Conservation (phyloP, 2,329 filamentous ascomycete genomes). For the Akanthomyces uredinophilus region DNA sequence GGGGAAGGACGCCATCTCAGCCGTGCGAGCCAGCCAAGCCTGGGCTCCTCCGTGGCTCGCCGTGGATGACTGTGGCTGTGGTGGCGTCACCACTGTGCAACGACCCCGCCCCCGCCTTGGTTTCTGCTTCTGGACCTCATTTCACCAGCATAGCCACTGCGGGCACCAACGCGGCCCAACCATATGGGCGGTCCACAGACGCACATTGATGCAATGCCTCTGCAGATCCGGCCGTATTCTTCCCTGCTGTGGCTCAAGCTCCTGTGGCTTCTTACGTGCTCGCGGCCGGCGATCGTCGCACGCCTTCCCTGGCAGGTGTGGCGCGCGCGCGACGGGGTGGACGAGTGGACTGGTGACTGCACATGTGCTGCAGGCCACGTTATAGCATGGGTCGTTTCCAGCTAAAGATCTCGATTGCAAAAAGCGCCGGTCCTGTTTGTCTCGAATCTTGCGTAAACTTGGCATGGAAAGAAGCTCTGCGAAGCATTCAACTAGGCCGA, state of each 20-base stretch:
- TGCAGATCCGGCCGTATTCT: neutral
- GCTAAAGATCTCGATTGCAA: constrained; percentile 10
- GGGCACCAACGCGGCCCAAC: neutral
- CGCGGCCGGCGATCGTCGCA: neutral
- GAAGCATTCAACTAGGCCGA: neutral
- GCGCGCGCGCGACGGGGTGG: neutral
- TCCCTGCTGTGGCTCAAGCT: constrained; percentile 1
- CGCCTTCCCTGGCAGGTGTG: constrained; percentile 7
- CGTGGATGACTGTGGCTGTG: constrained; percentile 22
- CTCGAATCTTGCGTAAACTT: constrained; percentile 7
- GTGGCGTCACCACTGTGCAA: constrained; percentile 22
- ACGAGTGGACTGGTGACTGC: no score
- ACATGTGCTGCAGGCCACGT: constrained; percentile 10
- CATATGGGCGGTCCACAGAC: neutral
- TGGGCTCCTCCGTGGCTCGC: no score
- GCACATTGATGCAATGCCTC: neutral
- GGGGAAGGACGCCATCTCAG: no score
- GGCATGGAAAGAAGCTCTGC: constrained; percentile 11
- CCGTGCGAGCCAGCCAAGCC: no score
- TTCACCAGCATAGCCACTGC: neutral
- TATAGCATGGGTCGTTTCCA: neutral
- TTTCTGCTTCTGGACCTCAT: constrained; percentile 2
- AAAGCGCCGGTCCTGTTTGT: neutral
- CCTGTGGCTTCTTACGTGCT: neutral
- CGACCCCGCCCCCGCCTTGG: neutral